phyloP scores from a whole-genome alignment of 1,284 basidiomycete genomes.

The Ceratobasidium sp. region DNA sequence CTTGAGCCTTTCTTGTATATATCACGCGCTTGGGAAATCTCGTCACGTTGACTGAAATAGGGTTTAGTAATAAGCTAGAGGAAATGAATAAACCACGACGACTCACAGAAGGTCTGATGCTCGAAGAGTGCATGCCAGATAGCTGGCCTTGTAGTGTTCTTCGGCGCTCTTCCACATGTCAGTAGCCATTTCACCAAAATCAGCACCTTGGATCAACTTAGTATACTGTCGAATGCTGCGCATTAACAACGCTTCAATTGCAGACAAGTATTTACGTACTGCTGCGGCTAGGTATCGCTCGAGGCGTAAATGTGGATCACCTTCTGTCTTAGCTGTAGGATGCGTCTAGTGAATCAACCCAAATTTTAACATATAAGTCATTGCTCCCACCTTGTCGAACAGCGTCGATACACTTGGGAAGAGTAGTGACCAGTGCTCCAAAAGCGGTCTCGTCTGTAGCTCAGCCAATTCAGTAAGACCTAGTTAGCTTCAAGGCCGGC shows the following conservation, averaged over 20 bases:
- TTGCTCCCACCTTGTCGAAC: conserved; percentile 63
- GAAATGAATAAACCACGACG: not conserved
- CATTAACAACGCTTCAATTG: not conserved
- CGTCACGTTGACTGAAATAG: conserved; percentile 63
- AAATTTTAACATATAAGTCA: conserved; percentile 18
- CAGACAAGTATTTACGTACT: conserved; percentile 60
- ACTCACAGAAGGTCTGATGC: conserved; percentile 74
- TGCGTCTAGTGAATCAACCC: not conserved
- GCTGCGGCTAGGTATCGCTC: conserved; percentile 83
- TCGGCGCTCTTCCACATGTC: conserved; percentile 70
- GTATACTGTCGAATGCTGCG: conserved; percentile 23
- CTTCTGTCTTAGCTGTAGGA: conserved; percentile 56
- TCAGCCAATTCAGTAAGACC: not conserved
- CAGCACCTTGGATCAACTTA: conserved; percentile 57
- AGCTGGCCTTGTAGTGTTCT: conserved; percentile 74
- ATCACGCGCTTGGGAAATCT: conserved; percentile 69
- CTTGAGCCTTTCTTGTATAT: conserved; percentile 70
- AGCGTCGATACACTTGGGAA: conserved; percentile 69
- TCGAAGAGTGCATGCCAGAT: conserved; percentile 74
- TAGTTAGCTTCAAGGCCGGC: not conserved
- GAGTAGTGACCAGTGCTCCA: conserved; percentile 62
- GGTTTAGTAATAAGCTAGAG: conserved; percentile 3
- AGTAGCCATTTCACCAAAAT: conserved; percentile 64
- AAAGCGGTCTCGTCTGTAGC: conserved; percentile 61
- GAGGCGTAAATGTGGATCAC: conserved; percentile 71